A percentile compares a stretch with the other conserved stretches of the same genome.
These are phyloP conservation scores for Pulveroboletus sp. DNA, from an alignment of 1,284 basidiomycete genomes.

Conservation along the genomic window DNA sequence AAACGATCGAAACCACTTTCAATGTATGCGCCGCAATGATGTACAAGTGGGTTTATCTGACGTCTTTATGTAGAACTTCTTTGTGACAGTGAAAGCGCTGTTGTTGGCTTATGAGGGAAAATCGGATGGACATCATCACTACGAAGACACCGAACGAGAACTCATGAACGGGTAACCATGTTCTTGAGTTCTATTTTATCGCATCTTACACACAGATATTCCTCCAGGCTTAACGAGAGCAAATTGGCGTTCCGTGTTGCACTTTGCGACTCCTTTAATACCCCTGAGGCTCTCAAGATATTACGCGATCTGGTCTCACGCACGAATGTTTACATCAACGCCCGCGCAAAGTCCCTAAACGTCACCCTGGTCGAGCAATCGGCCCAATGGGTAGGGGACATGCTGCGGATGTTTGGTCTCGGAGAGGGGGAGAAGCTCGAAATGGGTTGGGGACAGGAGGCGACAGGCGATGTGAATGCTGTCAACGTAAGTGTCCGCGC, in stretches of 20 bases:
- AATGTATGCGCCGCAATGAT: slow-evolving; percentile 60
- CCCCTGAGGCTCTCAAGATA: slow-evolving; percentile 78
- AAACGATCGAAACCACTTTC: slow-evolving; percentile 81
- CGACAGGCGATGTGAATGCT: slow-evolving; percentile 40
- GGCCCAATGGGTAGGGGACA: slow-evolving; percentile 84
- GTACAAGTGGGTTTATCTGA: slow-evolving; percentile 5
- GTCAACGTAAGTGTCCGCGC: slow-evolving; percentile 55
- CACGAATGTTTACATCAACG: slow-evolving; percentile 87
- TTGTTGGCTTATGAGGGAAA: slow-evolving; percentile 48
- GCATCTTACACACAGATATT: slow-evolving; percentile 7
- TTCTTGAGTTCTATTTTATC: slow-evolving; percentile 17
- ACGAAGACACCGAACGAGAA: slow-evolving; percentile 64
- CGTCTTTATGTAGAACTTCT: slow-evolving; percentile 82
- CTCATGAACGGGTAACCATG: slow-evolving; percentile 59
- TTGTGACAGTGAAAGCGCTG: slow-evolving; percentile 86
- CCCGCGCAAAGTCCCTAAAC: slow-evolving; percentile 63
- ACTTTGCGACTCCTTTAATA: slow-evolving; percentile 98
- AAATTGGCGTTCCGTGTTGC: slow-evolving; percentile 86
- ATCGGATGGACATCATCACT: slow-evolving; percentile 63
- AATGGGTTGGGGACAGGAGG: slow-evolving; percentile 73
- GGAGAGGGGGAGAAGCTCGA: slow-evolving; percentile 74
- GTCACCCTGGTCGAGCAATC: slow-evolving; percentile 71
- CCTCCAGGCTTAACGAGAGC: slow-evolving; percentile 66
- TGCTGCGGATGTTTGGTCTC: slow-evolving; percentile 95
- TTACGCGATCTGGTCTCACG: slow-evolving; percentile 85